A percentile compares a stretch with the other conserved stretches of the same genome.
phyloP scores from a whole-genome alignment of 2,329 filamentous ascomycete genomes.

The Fusarium albosuccineum region DNA sequence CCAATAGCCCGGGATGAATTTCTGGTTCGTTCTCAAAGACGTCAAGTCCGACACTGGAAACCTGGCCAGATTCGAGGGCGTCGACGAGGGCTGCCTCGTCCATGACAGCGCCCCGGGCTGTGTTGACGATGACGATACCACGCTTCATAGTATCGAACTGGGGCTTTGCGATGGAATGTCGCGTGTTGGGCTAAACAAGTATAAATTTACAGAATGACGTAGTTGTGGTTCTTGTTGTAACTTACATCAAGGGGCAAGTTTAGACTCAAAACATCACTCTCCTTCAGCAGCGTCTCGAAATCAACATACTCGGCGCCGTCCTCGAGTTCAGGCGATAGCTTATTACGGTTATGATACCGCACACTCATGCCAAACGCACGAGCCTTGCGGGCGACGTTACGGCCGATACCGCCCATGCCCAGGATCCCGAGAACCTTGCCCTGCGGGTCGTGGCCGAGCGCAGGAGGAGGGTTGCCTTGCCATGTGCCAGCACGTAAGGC shows the following conservation, averaged over 20 bases:
- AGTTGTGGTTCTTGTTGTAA: slow-evolving; percentile 29
- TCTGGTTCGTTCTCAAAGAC: slow-evolving; percentile 87
- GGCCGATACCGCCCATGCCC: slow-evolving; percentile 88
- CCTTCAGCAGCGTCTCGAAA: slow-evolving; percentile 78
- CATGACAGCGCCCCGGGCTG: slow-evolving; percentile 84
- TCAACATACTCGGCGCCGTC: slow-evolving; percentile 75
- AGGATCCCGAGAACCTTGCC: slow-evolving; percentile 84
- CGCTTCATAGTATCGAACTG: slow-evolving; percentile 84
- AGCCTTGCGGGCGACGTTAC: slow-evolving; percentile 81
- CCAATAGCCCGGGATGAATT: slow-evolving; percentile 78
- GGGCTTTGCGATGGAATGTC: slow-evolving; percentile 78
- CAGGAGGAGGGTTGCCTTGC: slow-evolving; percentile 69
- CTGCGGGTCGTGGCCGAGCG: slow-evolving; percentile 80
- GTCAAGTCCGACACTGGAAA: slow-evolving; percentile 80
- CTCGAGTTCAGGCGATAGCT: slow-evolving; percentile 67
- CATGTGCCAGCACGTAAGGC: slow-evolving; percentile 76
- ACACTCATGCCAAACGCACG: slow-evolving; percentile 81
- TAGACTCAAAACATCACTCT: slow-evolving; percentile 82
- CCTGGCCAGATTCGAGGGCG: slow-evolving; percentile 77
- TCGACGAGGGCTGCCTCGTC: slow-evolving; percentile 84
- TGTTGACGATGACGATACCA: slow-evolving; percentile 84
- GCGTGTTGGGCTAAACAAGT: slow-evolving; percentile 66
- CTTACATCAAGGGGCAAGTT: slow-evolving; percentile 85
- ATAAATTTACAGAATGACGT: not conserved
- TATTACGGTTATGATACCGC: slow-evolving; percentile 79